Evolutionary conservation across 495 filamentous ascomycete genomes (phyloP).

Genomic region (Lasiosphaeria miniovina): DNA sequence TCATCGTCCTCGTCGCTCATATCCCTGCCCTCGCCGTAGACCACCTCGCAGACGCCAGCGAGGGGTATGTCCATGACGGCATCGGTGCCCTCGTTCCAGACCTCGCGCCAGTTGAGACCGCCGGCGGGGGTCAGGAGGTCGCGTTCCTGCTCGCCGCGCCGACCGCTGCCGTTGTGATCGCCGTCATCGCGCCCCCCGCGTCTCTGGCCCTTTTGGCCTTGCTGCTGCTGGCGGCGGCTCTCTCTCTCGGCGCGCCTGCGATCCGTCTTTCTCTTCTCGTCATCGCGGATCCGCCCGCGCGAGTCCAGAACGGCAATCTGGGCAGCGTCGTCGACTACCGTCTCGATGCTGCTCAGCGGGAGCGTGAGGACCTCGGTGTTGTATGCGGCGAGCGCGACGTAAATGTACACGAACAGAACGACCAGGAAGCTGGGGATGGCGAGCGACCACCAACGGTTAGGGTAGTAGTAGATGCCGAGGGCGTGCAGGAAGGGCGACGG

Average conservation of each 20-base stretch:
- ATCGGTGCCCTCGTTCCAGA: slow-evolving; percentile 93
- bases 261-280: slow-evolving; percentile 46
- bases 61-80: slow-evolving; percentile 96
- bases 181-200: slow-evolving; percentile 71
- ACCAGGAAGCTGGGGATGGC: slow-evolving; percentile 89
- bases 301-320: slow-evolving; percentile 79
- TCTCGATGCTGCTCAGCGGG: slow-evolving; percentile 76
- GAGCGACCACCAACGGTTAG: slow-evolving; percentile 94
- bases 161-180: slow-evolving; percentile 26
- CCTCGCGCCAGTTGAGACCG: slow-evolving; percentile 65
- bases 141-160: slow-evolving; percentile 18
- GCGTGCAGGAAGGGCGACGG: slow-evolving; percentile 89
- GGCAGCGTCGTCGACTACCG: slow-evolving; percentile 86
- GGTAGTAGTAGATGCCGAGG: slow-evolving; percentile 93
- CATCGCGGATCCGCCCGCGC: slow-evolving; percentile 53
- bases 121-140: slow-evolving; percentile 22
- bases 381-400: slow-evolving; percentile 86
- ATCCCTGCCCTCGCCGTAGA: slow-evolving; percentile 61
- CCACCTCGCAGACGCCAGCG: slow-evolving; percentile 92
- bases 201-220: slow-evolving; percentile 33
- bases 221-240: slow-evolving; percentile 33
- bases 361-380: slow-evolving; percentile 87
- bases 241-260: slow-evolving; percentile 49
- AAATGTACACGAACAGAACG: slow-evolving; percentile 86
- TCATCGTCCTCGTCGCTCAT: slow-evolving; percentile 16